Conservation (phyloP, 768 basidiomycete species). For the Psilocybe cubensis region DNA sequence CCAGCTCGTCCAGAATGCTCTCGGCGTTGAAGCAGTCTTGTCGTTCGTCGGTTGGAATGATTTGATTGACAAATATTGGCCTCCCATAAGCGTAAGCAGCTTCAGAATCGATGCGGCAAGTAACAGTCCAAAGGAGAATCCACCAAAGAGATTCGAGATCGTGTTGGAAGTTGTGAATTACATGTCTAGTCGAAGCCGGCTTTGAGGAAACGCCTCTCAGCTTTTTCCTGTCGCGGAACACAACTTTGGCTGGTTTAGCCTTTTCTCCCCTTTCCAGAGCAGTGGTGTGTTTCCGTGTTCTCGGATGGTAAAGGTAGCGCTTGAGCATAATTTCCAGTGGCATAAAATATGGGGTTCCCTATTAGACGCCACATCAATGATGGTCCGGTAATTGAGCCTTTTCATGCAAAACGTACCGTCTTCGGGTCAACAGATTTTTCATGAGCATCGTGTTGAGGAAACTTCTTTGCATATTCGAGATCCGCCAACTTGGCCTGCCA, state of each 20-base stretch:
- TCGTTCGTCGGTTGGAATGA: too few relatives aligned
- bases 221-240: too few relatives aligned
- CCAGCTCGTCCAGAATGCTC: too few relatives aligned
- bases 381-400: not conserved
- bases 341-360: not conserved
- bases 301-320: not conserved
- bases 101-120: not conserved
- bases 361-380: too few relatives aligned
- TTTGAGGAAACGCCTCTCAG: too few relatives aligned
- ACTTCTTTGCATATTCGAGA: not conserved
- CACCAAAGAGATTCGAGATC: constrained; percentile 19
- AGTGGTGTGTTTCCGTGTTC: too few relatives aligned
- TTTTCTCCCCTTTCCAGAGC: too few relatives aligned
- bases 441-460: not conserved
- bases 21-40: too few relatives aligned
- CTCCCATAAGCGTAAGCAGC: too few relatives aligned
- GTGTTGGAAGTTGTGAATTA: constrained; percentile 12
- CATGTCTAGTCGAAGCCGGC: not conserved
- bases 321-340: not conserved
- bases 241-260: too few relatives aligned
- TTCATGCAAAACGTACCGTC: not conserved
- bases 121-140: constrained; percentile 6
- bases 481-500: not conserved
- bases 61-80: too few relatives aligned
- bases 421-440: not conserved